Conservation (phyloP, 768 basidiomycete species). For the Tylopilus vinaceipallidus region DNA sequence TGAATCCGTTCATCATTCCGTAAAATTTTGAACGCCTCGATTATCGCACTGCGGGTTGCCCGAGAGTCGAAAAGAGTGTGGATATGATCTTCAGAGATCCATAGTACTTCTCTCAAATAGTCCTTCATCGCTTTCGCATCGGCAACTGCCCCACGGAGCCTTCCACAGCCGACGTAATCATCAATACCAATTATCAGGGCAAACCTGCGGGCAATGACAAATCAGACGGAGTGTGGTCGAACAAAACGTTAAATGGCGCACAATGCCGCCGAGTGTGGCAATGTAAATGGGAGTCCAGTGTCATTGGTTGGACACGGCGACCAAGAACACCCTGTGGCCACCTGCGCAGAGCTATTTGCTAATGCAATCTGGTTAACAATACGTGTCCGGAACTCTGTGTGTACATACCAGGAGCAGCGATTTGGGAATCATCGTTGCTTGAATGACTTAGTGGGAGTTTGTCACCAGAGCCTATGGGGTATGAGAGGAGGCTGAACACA, state of each 20-base stretch:
- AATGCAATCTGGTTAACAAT: too few species aligned
- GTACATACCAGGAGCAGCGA: too few species aligned
- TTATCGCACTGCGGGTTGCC: constrained; percentile 38
- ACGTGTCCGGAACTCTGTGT: too few species aligned
- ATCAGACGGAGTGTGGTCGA: too few species aligned
- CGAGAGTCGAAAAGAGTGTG: constrained; percentile 35
- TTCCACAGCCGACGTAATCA: constrained; percentile 28
- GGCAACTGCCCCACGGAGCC: constrained; percentile 36
- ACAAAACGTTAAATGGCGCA: not conserved
- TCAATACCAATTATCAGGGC: constrained; percentile 47
- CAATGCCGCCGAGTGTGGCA: not conserved
- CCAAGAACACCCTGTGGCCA: too few species aligned
- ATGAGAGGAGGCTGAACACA: not conserved
- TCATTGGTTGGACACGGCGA: too few species aligned
- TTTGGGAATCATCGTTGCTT: not conserved
- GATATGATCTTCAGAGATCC: constrained; percentile 35
- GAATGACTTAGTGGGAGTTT: not conserved
- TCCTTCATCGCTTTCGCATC: constrained; percentile 40
- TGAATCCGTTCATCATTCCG: constrained; percentile 22
- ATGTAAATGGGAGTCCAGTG: too few species aligned
- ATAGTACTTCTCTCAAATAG: constrained; percentile 31
- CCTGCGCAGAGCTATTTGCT: too few species aligned
- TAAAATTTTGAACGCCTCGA: constrained; percentile 27
- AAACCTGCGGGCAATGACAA: constrained; percentile 16
- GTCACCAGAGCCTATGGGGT: not conserved